A percentile compares a stretch with the other conserved stretches of the same genome.
Conservation (phyloP, 257 asterid species). For the Solanum virginianum region DNA sequence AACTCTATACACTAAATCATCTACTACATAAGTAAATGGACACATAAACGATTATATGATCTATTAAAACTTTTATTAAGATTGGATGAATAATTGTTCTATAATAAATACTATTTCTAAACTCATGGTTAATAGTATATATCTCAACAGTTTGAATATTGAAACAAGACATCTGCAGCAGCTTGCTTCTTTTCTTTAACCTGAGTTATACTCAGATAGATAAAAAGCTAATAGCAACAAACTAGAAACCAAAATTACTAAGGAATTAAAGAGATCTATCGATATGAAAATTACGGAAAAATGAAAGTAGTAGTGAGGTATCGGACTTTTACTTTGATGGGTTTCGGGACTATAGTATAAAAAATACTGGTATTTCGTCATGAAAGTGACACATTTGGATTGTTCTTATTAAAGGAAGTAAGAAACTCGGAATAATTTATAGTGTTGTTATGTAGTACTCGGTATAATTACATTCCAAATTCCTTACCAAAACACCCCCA, state of each 20-base stretch:
- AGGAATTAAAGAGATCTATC: background rate
- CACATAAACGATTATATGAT: too few species aligned
- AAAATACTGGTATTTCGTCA: background rate
- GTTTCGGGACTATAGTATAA: background rate
- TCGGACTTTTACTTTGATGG: background rate
- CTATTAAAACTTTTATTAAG: too few species aligned
- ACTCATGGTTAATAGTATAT: too few species aligned
- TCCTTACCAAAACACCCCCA: background rate
- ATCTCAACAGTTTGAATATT: slow-evolving; percentile 39
- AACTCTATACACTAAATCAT: too few species aligned
- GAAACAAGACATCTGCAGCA: slow-evolving; percentile 81
- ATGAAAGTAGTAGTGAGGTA: background rate
- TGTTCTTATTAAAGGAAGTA: background rate
- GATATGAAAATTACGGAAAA: background rate
- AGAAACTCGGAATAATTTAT: background rate
- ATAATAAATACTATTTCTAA: too few species aligned
- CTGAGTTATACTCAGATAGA: slow-evolving; percentile 14
- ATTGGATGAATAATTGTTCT: too few species aligned
- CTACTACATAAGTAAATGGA: too few species aligned
- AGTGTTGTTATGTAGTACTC: background rate
- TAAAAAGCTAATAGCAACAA: background rate
- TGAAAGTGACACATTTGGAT: background rate
- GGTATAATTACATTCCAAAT: background rate
- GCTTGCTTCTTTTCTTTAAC: slow-evolving; percentile 78
- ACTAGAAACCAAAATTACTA: background rate